These are phyloP conservation scores for Hura crepitans DNA, from an alignment of 441 rosid genomes.

Conservation along the genomic window DNA sequence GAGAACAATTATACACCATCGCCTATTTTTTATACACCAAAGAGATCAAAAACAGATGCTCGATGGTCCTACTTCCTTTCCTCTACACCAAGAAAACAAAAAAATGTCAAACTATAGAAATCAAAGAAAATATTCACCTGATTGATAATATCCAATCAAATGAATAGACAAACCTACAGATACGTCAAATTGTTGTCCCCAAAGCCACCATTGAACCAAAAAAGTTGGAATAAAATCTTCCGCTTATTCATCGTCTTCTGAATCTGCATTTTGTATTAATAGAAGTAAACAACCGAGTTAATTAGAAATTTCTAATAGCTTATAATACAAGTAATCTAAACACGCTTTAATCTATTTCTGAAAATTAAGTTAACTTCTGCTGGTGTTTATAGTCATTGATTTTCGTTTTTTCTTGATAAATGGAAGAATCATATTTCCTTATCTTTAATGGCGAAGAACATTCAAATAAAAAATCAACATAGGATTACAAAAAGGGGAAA, in stretches of 20 bases:
- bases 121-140: slow-evolving; percentile 21
- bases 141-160: slow-evolving; percentile 20
- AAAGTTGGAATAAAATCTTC: slow-evolving; percentile 16
- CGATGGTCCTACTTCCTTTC: slow-evolving; percentile 26
- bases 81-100: slow-evolving; percentile 22
- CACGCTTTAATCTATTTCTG: neutral
- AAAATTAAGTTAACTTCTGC: neutral
- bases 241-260: slow-evolving; percentile 84
- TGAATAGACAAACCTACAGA: slow-evolving; percentile 24
- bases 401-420: neutral
- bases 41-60: slow-evolving; percentile 18
- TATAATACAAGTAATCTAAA: neutral
- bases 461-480: neutral
- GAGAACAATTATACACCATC: slow-evolving; percentile 35
- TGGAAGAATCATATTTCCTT: neutral
- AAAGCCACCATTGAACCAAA: slow-evolving; percentile 13
- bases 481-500: too few species aligned
- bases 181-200: slow-evolving; percentile 16
- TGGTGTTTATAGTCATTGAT: neutral
- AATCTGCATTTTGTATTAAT: slow-evolving; percentile 51
- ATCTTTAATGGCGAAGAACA: neutral
- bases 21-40: slow-evolving; percentile 41
- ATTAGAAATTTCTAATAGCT: neutral
- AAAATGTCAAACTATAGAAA: slow-evolving; percentile 15
- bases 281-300: slow-evolving; percentile 12